Conservation (phyloP, 169 alveolate genomes). For the Theileria annulata region DNA sequence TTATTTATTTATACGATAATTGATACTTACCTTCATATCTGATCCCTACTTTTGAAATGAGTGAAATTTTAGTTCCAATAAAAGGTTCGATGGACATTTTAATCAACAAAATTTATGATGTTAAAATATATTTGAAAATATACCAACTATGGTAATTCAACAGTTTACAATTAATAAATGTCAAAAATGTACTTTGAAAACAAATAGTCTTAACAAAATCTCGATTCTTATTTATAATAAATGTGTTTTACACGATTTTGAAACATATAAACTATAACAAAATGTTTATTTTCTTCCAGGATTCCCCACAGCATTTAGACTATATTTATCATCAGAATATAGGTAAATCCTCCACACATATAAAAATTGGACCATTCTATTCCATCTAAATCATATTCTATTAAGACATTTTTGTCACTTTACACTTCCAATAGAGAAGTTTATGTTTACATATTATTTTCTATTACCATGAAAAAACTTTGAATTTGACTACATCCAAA, state of each 20-base stretch:
- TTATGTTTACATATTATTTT: not conserved
- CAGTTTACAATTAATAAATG: not conserved
- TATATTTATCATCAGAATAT: not conserved
- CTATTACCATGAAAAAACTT: constrained; percentile 20
- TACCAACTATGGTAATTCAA: constrained; percentile 1
- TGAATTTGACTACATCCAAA: constrained; percentile 28
- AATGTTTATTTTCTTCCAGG: not conserved
- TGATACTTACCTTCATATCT: constrained; percentile 81
- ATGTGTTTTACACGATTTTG: not conserved
- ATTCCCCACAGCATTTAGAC: not conserved
- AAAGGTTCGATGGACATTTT: constrained; percentile 74
- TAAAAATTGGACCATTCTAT: not conserved
- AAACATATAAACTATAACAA: not conserved
- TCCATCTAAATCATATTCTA: not conserved
- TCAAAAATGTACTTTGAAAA: not conserved
- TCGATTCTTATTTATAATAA: not conserved
- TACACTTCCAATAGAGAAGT: not conserved
- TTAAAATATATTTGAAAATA: not conserved
- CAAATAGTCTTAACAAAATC: not conserved
- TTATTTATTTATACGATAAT: constrained; percentile 7
- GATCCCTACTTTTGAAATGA: constrained; percentile 78
- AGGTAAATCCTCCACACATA: not conserved
- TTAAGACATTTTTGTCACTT: not conserved
- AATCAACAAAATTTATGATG: no score
- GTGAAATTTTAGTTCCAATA: constrained; percentile 76